Evolutionary conservation across 805 yeast genomes (phyloP).

Genomic region (Yarrowia yakushimensis): DNA sequence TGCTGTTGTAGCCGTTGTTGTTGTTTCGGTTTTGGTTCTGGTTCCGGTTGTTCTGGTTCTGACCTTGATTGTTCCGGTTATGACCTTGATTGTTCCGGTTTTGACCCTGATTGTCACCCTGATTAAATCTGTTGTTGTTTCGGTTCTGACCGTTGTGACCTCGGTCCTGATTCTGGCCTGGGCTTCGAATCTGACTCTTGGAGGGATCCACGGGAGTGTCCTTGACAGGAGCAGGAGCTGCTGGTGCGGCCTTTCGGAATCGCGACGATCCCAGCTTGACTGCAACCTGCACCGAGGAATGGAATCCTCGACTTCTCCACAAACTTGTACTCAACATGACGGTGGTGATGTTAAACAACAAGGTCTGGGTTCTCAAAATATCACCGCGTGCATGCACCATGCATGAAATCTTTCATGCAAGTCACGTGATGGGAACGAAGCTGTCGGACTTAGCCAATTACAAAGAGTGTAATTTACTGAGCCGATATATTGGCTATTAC

Average conservation of each 20-base stretch:
- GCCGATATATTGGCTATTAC: too few relatives aligned
- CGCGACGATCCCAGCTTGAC: constrained; percentile 16
- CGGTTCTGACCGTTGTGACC: too few relatives aligned
- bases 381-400: constrained; percentile 7
- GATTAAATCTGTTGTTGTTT: too few relatives aligned
- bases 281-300: not conserved
- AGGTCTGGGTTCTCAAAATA: not conserved
- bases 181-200: too few relatives aligned
- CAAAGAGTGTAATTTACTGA: too few relatives aligned
- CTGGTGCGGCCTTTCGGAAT: not conserved
- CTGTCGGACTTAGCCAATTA: not conserved
- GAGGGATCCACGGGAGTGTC: not conserved
- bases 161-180: too few relatives aligned
- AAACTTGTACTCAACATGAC: constrained; percentile 16
- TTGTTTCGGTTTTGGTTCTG: not conserved
- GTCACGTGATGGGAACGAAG: constrained; percentile 21
- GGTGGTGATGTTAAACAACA: not conserved
- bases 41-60: not conserved
- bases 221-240: not conserved
- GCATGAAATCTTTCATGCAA: constrained; percentile 19
- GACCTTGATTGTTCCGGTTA: not conserved
- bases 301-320: constrained; percentile 14
- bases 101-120: too few relatives aligned
- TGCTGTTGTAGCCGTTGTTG: not conserved
- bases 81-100: not conserved